phyloP scores from a whole-genome alignment of 2,329 filamentous ascomycete genomes.

The Blastomyces silverae region DNA sequence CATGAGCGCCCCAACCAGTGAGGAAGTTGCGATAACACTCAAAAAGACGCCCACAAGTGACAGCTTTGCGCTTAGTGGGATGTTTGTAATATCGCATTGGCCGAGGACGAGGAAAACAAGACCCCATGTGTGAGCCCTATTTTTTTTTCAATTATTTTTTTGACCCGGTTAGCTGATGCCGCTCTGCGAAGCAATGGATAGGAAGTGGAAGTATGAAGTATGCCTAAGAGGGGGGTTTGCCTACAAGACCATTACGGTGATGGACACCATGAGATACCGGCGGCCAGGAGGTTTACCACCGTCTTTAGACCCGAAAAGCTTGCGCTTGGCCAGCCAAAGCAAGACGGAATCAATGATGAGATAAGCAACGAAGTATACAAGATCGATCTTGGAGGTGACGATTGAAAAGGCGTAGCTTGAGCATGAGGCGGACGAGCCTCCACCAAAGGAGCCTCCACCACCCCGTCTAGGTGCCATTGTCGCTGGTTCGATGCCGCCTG shows the following conservation, averaged over 20 bases:
- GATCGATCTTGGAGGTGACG: neutral
- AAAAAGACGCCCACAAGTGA: neutral
- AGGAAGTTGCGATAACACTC: neutral
- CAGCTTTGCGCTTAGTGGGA: neutral
- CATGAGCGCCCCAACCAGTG: slow-evolving; percentile 2
- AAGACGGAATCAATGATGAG: neutral
- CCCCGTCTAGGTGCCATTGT: slow-evolving; percentile 9
- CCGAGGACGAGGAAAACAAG: neutral
- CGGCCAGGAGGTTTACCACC: neutral
- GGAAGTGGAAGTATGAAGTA: neutral
- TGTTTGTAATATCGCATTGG: neutral
- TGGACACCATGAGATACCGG: neutral
- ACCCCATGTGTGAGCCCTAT: neutral
- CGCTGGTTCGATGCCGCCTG: neutral
- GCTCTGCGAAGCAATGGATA: no score
- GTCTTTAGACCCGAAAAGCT: neutral
- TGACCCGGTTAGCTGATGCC: neutral
- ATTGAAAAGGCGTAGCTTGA: neutral
- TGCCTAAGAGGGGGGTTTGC: neutral
- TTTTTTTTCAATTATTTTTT: no score
- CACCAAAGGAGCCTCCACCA: neutral
- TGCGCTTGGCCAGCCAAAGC: neutral
- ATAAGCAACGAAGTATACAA: neutral
- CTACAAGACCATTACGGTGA: neutral
- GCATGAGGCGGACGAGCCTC: neutral